Evolutionary conservation across 1,284 basidiomycete species (phyloP).

Genomic region (Ceratobasidium sp.): DNA sequence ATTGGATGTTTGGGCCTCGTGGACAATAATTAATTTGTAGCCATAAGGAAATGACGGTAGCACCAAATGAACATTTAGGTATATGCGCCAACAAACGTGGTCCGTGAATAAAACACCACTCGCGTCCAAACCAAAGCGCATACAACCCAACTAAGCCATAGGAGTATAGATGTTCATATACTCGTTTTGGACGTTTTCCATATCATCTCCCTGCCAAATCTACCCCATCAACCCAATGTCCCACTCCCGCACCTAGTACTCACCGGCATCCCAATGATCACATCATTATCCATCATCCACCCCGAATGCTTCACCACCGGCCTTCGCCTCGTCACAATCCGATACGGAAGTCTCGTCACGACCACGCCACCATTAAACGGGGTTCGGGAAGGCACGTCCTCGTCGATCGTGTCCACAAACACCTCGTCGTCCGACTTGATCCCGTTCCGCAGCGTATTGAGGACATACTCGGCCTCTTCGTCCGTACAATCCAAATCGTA

Average conservation of each 20-base stretch:
- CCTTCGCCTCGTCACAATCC: conserved; percentile 8
- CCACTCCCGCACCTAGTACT: neutral
- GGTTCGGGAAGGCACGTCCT: conserved; percentile 13
- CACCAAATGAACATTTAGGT: no score
- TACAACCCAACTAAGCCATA: neutral
- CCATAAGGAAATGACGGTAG: no score
- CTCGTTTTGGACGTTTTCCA: conserved; percentile 35
- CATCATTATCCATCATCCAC: conserved; percentile 32
- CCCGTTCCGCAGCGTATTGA: conserved; percentile 54
- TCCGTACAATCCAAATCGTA: conserved; percentile 49
- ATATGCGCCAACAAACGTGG: no score
- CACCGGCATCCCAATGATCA: conserved; percentile 35
- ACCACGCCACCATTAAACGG: conserved; percentile 9
- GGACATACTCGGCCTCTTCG: conserved; percentile 59
- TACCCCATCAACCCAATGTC: neutral
- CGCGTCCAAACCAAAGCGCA: neutral
- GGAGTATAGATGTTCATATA: conserved; percentile 32
- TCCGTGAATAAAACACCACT: neutral
- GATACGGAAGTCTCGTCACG: conserved; percentile 17
- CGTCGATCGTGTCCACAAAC: conserved; percentile 34
- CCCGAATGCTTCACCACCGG: conserved; percentile 29
- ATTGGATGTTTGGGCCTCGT: no score
- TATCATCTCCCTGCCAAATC: conserved; percentile 26
- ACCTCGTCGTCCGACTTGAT: neutral
- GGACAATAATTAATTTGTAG: no score